These are phyloP conservation scores for Linnemannia schmuckeri DNA, from an alignment of 192 early-diverging fungal genomes.

Conservation along the genomic window DNA sequence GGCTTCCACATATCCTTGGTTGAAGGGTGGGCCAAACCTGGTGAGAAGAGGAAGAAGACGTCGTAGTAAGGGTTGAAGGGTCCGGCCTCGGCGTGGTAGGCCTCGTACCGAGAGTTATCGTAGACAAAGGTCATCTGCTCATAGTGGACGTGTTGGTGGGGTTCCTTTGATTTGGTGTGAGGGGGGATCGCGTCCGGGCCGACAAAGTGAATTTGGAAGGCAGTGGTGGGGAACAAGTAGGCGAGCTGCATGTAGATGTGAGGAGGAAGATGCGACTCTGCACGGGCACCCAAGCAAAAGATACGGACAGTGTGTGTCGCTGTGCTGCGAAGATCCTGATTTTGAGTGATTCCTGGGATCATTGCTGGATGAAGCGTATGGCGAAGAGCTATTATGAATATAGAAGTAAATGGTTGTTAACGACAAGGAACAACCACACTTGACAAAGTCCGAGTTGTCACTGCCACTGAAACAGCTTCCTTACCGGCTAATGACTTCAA, in stretches of 20 bases:
- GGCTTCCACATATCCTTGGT: slow-evolving; percentile 75
- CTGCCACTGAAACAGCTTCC: neutral
- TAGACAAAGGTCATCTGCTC: slow-evolving; percentile 78
- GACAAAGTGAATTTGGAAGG: slow-evolving; percentile 85
- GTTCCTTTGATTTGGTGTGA: slow-evolving; percentile 43
- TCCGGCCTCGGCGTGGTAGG: slow-evolving; percentile 66
- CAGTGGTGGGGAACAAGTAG: slow-evolving; percentile 77
- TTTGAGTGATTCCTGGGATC: slow-evolving; percentile 46
- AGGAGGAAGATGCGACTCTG: slow-evolving; percentile 81
- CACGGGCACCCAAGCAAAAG: slow-evolving; percentile 79
- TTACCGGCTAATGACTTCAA: slow-evolving; percentile 78
- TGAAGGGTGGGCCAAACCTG: slow-evolving; percentile 75
- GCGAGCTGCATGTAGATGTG: slow-evolving; percentile 81
- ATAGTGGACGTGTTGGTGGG: slow-evolving; percentile 56
- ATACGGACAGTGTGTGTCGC: slow-evolving; percentile 71
- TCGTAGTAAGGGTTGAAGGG: slow-evolving; percentile 86
- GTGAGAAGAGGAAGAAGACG: slow-evolving; percentile 84
- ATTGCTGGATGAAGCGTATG: slow-evolving; percentile 52
- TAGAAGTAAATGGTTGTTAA: neutral
- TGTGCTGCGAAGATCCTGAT: slow-evolving; percentile 36
- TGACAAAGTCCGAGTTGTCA: too few relatives aligned
- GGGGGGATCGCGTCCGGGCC: slow-evolving; percentile 79
- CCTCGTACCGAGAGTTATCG: slow-evolving; percentile 74
- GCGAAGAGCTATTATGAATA: slow-evolving; percentile 38
- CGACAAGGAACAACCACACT: neutral